A percentile compares a stretch with the other conserved stretches of the same genome.
Conservation (phyloP, 164 flowering plant species). For the Macadamia integrifolia region DNA sequence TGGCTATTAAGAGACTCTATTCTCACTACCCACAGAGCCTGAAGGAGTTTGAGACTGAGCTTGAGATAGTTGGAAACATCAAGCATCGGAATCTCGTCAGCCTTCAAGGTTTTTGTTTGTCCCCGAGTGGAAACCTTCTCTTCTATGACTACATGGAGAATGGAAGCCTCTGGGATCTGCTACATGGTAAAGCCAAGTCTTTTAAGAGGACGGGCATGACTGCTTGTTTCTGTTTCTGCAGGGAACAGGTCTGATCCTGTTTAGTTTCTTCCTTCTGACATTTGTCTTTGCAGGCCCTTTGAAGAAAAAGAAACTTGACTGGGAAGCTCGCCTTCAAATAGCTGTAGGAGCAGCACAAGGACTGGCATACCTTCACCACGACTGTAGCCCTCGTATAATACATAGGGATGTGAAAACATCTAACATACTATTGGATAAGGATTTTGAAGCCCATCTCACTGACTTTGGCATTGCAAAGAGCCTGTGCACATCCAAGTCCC, state of each 20-base stretch:
- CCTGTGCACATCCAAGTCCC: conserved; percentile 61
- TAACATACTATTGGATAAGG: conserved; percentile 81
- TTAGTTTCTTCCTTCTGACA: neutral
- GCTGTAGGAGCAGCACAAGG: conserved; percentile 95
- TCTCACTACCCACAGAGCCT: conserved; percentile 69
- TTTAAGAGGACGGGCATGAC: neutral
- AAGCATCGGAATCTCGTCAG: conserved; percentile 93
- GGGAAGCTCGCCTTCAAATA: conserved; percentile 78
- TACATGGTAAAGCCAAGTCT: conserved; percentile 59
- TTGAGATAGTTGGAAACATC: conserved; percentile 84
- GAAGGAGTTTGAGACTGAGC: conserved; percentile 95
- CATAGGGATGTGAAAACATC: conserved; percentile 97
- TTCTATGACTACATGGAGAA: conserved; percentile 99
- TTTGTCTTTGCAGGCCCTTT: conserved; percentile 36
- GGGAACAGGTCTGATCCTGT: too few relatives aligned
- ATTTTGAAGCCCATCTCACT: conserved; percentile 88
- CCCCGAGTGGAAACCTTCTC: conserved; percentile 80
- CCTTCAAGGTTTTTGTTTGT: conserved; percentile 89
- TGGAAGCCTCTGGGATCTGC: conserved; percentile 97
- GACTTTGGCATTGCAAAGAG: conserved; percentile 98
- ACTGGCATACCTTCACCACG: conserved; percentile 91
- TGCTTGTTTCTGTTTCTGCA: neutral
- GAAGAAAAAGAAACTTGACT: conserved; percentile 81
- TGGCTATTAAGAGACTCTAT: conserved; percentile 91
- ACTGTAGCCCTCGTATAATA: conserved; percentile 88